A percentile compares a stretch with the other conserved stretches of the same genome.
These are phyloP conservation scores for Eutrema salsugineum DNA, from an alignment of 441 rosid genomes.

Conservation along the genomic window DNA sequence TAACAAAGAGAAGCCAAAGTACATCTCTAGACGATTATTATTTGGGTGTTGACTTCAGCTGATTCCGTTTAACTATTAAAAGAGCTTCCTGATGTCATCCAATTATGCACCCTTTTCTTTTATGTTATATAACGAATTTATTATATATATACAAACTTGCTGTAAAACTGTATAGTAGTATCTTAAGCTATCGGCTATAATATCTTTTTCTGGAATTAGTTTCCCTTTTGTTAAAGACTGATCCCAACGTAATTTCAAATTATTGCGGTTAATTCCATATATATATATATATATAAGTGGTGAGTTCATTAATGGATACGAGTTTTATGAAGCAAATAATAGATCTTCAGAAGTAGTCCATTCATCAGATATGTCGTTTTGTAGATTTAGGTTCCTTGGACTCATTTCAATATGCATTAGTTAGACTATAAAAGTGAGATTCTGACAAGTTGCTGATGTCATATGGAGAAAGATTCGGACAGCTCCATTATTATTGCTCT, in stretches of 20 bases:
- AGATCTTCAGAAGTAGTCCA: neutral
- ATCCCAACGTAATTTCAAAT: neutral
- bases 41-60: conserved; percentile 14
- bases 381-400: neutral
- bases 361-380: neutral
- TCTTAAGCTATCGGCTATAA: no score
- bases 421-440: conserved; percentile 10
- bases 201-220: no score
- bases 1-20: neutral
- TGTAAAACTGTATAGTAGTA: no score
- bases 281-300: no score
- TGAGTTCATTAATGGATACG: neutral
- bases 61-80: neutral
- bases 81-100: conserved; percentile 19
- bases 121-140: neutral
- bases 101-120: neutral
- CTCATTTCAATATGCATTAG: neutral
- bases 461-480: conserved; percentile 25
- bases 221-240: no score
- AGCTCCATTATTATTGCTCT: conserved; percentile 19
- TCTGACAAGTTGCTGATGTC: conserved; percentile 29
- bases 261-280: neutral
- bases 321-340: neutral
- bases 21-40: neutral
- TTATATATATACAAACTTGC: neutral